A percentile compares a stretch with the other conserved stretches of the same genome.
Conservation (phyloP, 495 filamentous ascomycete species). For the Penicillium daleae region DNA sequence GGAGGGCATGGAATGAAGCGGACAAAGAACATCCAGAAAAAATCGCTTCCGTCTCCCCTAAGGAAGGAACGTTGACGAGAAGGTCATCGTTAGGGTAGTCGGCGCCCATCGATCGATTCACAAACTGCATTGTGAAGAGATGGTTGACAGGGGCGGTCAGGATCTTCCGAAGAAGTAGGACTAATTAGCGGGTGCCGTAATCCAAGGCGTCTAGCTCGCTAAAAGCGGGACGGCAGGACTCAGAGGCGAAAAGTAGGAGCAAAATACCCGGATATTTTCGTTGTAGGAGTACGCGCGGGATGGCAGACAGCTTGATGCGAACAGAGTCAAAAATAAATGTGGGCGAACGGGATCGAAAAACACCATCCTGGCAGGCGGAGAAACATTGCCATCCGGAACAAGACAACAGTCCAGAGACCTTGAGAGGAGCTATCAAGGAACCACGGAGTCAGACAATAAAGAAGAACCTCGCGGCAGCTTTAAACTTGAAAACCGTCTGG, state of each 20-base stretch:
- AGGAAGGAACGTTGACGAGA: constrained; percentile 36
- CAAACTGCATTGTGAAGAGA: constrained; percentile 59
- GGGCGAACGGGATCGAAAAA: constrained; percentile 27
- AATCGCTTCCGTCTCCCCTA: constrained; percentile 63
- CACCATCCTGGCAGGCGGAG: constrained; percentile 27
- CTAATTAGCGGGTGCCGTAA: constrained; percentile 55
- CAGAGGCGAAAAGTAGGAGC: constrained; percentile 46
- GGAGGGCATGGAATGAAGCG: constrained; percentile 66
- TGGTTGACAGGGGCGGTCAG: constrained; percentile 78
- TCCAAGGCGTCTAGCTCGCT: constrained; percentile 46
- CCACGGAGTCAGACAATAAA: constrained; percentile 34
- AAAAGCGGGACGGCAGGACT: constrained; percentile 29
- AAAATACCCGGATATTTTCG: constrained; percentile 45
- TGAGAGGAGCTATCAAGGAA: constrained; percentile 29
- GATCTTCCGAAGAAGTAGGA: constrained; percentile 44
- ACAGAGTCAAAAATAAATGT: constrained; percentile 28
- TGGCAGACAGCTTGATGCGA: constrained; percentile 29
- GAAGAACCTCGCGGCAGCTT: constrained; percentile 52
- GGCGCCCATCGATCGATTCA: constrained; percentile 69
- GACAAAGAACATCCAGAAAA: constrained; percentile 89
- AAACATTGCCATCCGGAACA: constrained; percentile 41
- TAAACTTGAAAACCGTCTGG: constrained; percentile 33
- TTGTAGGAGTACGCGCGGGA: constrained; percentile 50
- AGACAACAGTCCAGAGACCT: constrained; percentile 44
- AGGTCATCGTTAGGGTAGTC: constrained; percentile 42